A percentile compares a stretch with the other conserved stretches of the same genome.
phyloP scores from a whole-genome alignment of 352 stramenopile genomes.

The Globisporangium yorkense region DNA sequence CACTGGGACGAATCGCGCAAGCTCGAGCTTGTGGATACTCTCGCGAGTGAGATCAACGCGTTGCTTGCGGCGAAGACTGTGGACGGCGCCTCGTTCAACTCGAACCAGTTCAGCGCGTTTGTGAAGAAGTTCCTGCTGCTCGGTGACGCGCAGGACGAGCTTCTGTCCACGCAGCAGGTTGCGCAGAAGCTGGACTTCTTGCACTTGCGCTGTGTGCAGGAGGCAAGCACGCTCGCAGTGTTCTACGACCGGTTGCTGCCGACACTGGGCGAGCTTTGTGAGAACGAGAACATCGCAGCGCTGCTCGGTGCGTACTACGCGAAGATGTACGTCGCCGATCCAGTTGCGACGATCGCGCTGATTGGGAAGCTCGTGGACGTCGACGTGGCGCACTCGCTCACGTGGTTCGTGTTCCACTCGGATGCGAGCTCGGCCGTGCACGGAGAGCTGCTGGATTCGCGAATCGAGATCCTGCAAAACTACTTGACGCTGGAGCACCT shows the following conservation, averaged over 20 bases:
- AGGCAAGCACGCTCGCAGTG: conserved; percentile 13
- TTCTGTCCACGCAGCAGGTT: conserved; percentile 22
- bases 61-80: conserved; percentile 30
- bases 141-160: conserved; percentile 21
- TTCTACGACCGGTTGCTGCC: conserved; percentile 52
- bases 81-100: conserved; percentile 28
- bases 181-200: conserved; percentile 48
- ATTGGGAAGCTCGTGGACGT: conserved; percentile 54
- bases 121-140: conserved; percentile 46
- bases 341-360: conserved; percentile 23
- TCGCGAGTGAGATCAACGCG: conserved; percentile 48
- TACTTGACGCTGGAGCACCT: conserved; percentile 47
- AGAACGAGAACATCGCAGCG: conserved; percentile 33
- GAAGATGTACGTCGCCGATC: conserved; percentile 18
- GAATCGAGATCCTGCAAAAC: conserved; percentile 18
- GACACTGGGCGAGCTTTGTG: conserved; percentile 49
- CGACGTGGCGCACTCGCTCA: conserved; percentile 67
- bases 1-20: conserved; percentile 33
- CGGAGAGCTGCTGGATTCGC: conserved; percentile 28
- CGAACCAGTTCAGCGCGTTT: conserved; percentile 43
- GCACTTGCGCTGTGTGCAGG: conserved; percentile 26
- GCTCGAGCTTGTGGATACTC: conserved; percentile 33
- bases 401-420: conserved; percentile 66
- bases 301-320: conserved; percentile 38
- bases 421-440: conserved; percentile 14